Evolutionary conservation across 75 land plant species (phyloP).

Genomic region (Sequoia sempervirens): DNA sequence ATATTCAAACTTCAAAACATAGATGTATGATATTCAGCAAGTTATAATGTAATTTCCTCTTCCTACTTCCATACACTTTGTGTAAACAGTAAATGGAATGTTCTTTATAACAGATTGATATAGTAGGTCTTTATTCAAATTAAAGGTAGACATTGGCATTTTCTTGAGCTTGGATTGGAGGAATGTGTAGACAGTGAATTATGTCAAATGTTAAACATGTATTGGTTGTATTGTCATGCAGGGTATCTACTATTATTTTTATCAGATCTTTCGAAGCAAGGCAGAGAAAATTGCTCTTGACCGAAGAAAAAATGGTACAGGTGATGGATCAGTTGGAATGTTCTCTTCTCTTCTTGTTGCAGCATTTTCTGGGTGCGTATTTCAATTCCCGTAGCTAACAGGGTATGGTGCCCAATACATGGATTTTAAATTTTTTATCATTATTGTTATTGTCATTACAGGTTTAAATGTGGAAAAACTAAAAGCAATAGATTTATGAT

Average conservation of each 20-base stretch:
- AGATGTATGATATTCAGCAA: background rate
- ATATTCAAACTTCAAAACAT: background rate
- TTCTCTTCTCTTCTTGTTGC: constrained; percentile 81
- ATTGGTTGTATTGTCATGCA: constrained; percentile 26
- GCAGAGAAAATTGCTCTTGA: constrained; percentile 67
- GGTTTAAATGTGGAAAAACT: background rate
- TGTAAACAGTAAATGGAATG: background rate
- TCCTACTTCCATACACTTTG: background rate
- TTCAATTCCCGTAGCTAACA: background rate
- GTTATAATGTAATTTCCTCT: background rate
- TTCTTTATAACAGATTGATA: background rate
- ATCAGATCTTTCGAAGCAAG: constrained; percentile 85
- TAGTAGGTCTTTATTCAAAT: background rate
- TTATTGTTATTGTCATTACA: background rate
- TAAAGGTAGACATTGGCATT: background rate
- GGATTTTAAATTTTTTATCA: background rate
- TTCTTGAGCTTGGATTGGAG: constrained; percentile 4
- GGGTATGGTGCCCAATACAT: background rate
- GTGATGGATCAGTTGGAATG: constrained; percentile 98
- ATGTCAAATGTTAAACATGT: background rate
- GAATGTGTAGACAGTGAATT: background rate
- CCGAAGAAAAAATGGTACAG: constrained; percentile 58
- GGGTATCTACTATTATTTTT: constrained; percentile 99
- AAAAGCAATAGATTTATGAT: background rate
- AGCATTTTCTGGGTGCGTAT: constrained; percentile 78